Evolutionary conservation across 1,284 basidiomycete genomes (phyloP).

Genomic region (Sutorius eximius): DNA sequence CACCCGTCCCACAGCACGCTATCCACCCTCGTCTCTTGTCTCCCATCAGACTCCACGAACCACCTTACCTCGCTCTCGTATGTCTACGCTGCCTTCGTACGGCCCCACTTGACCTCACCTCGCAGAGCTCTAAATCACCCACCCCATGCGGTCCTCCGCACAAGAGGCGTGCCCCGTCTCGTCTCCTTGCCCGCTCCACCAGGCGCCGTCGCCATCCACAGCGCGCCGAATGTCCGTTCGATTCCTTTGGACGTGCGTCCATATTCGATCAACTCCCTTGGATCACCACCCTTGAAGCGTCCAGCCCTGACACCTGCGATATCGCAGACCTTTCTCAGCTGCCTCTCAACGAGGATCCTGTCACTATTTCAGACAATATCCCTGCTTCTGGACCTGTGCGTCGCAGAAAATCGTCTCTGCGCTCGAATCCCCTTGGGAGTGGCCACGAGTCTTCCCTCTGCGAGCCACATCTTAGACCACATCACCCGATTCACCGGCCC

Average conservation of each 20-base stretch:
- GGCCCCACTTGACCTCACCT: conserved; percentile 13
- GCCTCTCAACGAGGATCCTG: conserved; percentile 32
- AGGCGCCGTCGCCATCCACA: conserved; percentile 40
- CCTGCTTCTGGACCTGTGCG: conserved; percentile 52
- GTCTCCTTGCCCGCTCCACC: conserved; percentile 24
- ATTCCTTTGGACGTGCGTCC: conserved; percentile 29
- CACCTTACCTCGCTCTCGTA: conserved; percentile 25
- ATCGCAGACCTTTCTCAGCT: conserved; percentile 61
- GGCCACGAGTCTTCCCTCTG: conserved; percentile 16
- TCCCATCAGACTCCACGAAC: conserved; percentile 31
- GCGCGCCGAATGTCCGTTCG: conserved; percentile 34
- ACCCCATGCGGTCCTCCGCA: conserved; percentile 36
- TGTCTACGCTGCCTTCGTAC: conserved; percentile 1
- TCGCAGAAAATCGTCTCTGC: conserved; percentile 51
- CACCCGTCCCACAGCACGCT: conserved; percentile 11
- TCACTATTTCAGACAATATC: conserved; percentile 18
- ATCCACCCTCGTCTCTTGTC: conserved; percentile 32
- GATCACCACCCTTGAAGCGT: conserved; percentile 53
- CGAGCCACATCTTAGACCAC: conserved; percentile 17
- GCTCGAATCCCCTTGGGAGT: conserved; percentile 46
- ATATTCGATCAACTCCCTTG: conserved; percentile 61
- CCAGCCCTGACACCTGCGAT: conserved; percentile 45
- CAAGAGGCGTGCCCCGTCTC: conserved; percentile 33
- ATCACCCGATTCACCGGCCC: conserved; percentile 19
- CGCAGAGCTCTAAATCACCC: conserved; percentile 39